phyloP scores from a whole-genome alignment of 805 yeast species.

The Cyberlindnera samutprakarnensis region DNA sequence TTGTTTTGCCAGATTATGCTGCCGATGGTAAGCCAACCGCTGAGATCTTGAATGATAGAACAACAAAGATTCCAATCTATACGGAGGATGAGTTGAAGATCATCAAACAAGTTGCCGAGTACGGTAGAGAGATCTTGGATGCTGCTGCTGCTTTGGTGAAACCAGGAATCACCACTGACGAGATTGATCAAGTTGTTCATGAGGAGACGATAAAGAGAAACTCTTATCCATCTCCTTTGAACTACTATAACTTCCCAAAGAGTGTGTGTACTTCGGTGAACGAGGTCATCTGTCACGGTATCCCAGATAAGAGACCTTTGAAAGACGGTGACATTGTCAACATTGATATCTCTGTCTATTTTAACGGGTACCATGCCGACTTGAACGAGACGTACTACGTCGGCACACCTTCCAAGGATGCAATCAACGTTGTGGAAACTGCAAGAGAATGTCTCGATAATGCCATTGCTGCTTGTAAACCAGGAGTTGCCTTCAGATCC shows the following conservation, averaged over 20 bases:
- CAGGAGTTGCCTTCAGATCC: slow-evolving; percentile 82
- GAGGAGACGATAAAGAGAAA: slow-evolving; percentile 81
- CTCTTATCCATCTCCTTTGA: slow-evolving; percentile 91
- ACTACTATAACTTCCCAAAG: slow-evolving; percentile 90
- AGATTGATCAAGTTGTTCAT: slow-evolving; percentile 80
- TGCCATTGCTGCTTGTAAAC: slow-evolving; percentile 82
- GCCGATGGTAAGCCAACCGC: slow-evolving; percentile 66
- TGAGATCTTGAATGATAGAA: slow-evolving; percentile 68
- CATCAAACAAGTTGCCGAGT: slow-evolving; percentile 65
- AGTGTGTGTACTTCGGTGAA: slow-evolving; percentile 89
- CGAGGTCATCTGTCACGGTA: slow-evolving; percentile 95
- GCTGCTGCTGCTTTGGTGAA: slow-evolving; percentile 72
- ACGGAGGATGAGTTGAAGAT: slow-evolving; percentile 62
- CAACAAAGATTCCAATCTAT: slow-evolving; percentile 56
- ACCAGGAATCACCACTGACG: slow-evolving; percentile 93
- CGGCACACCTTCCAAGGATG: slow-evolving; percentile 77
- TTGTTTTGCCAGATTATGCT: slow-evolving; percentile 80
- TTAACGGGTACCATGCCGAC: slow-evolving; percentile 89
- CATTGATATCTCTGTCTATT: slow-evolving; percentile 78
- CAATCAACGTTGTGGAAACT: slow-evolving; percentile 86
- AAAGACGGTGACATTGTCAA: slow-evolving; percentile 94
- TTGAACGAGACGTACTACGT: slow-evolving; percentile 95
- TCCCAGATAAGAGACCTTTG: slow-evolving; percentile 83
- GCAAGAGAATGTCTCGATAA: slow-evolving; percentile 80
- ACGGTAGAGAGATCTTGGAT: slow-evolving; percentile 87